These are phyloP conservation scores for Gossypium anomalum DNA, from an alignment of 345 rosid genomes.

Conservation along the genomic window DNA sequence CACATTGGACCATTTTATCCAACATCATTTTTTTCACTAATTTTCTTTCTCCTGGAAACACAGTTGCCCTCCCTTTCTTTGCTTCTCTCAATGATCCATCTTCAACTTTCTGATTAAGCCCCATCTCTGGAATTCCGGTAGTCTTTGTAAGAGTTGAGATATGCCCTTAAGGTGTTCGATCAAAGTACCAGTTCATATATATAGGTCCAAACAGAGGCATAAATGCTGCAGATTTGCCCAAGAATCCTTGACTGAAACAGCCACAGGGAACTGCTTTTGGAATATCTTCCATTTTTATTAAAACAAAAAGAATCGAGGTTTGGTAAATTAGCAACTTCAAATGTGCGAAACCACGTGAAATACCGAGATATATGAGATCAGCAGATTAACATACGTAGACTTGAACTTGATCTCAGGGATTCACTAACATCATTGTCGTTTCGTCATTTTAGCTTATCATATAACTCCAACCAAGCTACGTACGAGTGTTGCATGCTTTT, in stretches of 20 bases:
- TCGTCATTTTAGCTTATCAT: too few relatives aligned
- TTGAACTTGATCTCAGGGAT: background rate
- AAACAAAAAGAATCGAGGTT: background rate
- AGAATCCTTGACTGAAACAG: background rate
- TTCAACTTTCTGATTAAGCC: background rate
- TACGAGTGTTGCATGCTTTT: too few relatives aligned
- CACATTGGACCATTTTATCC: background rate
- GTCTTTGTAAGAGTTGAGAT: background rate
- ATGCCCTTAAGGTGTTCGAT: background rate
- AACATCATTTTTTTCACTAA: background rate
- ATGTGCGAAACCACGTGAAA: background rate
- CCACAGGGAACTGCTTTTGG: background rate
- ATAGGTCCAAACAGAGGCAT: background rate
- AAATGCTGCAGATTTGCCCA: background rate
- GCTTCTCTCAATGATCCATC: background rate
- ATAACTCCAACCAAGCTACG: too few relatives aligned
- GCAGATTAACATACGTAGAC: background rate
- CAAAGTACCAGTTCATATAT: background rate
- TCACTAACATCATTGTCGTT: too few relatives aligned
- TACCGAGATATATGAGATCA: background rate
- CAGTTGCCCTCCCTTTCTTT: background rate
- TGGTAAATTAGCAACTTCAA: background rate
- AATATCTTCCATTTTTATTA: background rate
- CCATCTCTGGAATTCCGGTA: background rate
- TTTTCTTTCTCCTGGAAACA: background rate